A percentile compares a stretch with the other conserved stretches of the same genome.
Conservation (phyloP, 441 rosid genomes). For the Jatropha podagrica region DNA sequence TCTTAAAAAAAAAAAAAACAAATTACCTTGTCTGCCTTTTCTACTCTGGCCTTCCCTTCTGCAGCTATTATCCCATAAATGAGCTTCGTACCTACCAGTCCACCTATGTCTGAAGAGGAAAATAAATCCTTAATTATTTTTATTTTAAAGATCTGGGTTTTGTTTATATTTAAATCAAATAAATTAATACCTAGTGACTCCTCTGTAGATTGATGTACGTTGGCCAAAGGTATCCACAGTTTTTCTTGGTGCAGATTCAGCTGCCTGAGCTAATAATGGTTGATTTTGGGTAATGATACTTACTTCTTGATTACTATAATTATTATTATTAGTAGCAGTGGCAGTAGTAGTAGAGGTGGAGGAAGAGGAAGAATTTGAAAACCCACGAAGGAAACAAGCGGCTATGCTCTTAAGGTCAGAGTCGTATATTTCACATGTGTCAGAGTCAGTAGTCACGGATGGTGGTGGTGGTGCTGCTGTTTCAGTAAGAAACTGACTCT, state of each 20-base stretch:
- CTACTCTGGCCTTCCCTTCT: slow-evolving; percentile 95
- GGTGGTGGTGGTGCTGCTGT: slow-evolving; percentile 26
- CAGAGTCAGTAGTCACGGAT: slow-evolving; percentile 27
- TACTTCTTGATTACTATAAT: background rate
- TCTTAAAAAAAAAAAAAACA: slow-evolving; percentile 9
- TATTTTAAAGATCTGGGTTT: background rate
- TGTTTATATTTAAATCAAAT: no score
- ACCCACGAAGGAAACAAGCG: slow-evolving; percentile 65
- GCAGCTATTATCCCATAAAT: slow-evolving; percentile 96
- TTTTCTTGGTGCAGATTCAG: slow-evolving; percentile 52
- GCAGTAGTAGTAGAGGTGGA: no score
- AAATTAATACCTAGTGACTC: slow-evolving; percentile 70
- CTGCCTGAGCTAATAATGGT: slow-evolving; percentile 14
- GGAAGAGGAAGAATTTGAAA: background rate
- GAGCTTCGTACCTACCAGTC: slow-evolving; percentile 98
- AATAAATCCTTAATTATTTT: background rate
- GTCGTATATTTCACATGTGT: slow-evolving; percentile 47
- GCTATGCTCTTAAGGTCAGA: slow-evolving; percentile 78
- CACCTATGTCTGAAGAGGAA: slow-evolving; percentile 65
- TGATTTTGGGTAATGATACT: slow-evolving; percentile 8
- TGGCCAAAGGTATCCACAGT: slow-evolving; percentile 77
- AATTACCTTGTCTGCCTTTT: slow-evolving; percentile 94
- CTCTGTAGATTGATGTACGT: slow-evolving; percentile 89
- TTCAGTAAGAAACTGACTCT: slow-evolving; percentile 6
- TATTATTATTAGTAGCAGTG: no score